Evolutionary conservation across 306 rosid genomes (phyloP), one percentile per base, ranked within the genome.

Genomic region (Delonix regia): DNA sequence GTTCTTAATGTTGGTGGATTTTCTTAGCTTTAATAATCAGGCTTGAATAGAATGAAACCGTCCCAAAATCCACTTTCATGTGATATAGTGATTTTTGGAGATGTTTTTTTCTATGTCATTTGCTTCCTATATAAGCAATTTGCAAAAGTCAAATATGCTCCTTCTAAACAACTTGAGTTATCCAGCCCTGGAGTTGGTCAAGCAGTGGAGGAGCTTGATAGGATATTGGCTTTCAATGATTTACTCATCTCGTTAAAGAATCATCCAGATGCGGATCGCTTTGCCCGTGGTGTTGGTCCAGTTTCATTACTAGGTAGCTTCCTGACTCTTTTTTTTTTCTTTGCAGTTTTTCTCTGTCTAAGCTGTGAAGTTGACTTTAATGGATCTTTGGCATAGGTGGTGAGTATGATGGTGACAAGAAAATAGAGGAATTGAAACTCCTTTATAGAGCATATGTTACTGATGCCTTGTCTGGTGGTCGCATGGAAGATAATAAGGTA

Each of bases 261-360:
- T 81, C 94, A 90, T 75, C 85, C 89, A 18, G 96, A 89, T 77
- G 90, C 80, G 27, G 93, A 77, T 77, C 85, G 69, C 80, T 89
- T 96, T 88, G 96, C 97, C 77, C 86, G 90, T 74, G 97, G 99
- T 71, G 88, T 89, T 73, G 99, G 99, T 27, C 93, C 97, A 0
- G 66, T 95, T 86, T 91, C 97, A 83, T 86, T 93, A 82, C 65
- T 82, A 22, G 98, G 98, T 90, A 84, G 86, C 30, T 74, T 82
- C 61, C 22, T 33, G 28, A 56, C 33, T 72, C 39, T 27, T 7
- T 61, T 4, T 76, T 78, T 74, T 61, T 4, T 76, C 76, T 74
- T 65, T 69, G 56, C 9, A 25, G 71, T 18, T 27, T 21, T 33
- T 44, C 36, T 63, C 21, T 62, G 61, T 34, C 49, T 66, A 15